phyloP scores from a whole-genome alignment of 176 grass and related monocot species.

The Musa schizocarpa region DNA sequence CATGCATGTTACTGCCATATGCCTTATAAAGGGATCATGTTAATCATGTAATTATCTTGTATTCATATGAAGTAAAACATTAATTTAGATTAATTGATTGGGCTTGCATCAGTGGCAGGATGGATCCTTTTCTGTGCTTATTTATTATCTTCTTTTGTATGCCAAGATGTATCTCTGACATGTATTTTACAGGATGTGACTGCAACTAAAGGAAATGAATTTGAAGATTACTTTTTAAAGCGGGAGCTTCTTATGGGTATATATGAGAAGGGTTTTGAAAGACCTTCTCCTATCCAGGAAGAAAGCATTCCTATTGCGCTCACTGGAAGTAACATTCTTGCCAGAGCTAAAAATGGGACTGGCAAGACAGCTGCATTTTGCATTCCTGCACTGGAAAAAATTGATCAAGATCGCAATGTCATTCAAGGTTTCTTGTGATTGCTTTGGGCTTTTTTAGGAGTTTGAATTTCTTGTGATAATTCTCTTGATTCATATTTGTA shows the following conservation, averaged over 20 bases:
- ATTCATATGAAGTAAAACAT: too few species aligned
- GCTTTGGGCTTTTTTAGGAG: too few species aligned
- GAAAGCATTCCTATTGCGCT: slow-evolving; percentile 98
- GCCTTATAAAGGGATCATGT: too few species aligned
- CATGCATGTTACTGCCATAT: too few species aligned
- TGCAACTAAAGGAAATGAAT: slow-evolving; percentile 95
- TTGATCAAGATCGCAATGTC: slow-evolving; percentile 85
- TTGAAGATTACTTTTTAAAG: slow-evolving; percentile 99
- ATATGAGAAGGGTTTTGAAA: slow-evolving; percentile 97
- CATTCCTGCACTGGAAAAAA: slow-evolving; percentile 97
- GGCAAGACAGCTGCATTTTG: slow-evolving; percentile 95
- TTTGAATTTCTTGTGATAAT: too few species aligned
- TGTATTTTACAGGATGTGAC: slow-evolving; percentile 64
- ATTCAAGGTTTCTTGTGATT: slow-evolving; percentile 65
- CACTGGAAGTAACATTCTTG: slow-evolving; percentile 97
- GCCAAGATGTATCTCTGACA: too few species aligned
- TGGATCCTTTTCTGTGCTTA: too few species aligned
- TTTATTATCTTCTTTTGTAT: too few species aligned
- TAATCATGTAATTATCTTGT: too few species aligned
- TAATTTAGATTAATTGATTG: too few species aligned
- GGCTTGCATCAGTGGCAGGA: too few species aligned
- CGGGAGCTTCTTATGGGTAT: slow-evolving; percentile 95
- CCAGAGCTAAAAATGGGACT: slow-evolving; percentile 92
- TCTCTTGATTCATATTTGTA: too few species aligned
- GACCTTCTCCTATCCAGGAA: slow-evolving; percentile 93